Conservation (phyloP, 768 basidiomycete genomes). For the Phylloporus arenicola region DNA sequence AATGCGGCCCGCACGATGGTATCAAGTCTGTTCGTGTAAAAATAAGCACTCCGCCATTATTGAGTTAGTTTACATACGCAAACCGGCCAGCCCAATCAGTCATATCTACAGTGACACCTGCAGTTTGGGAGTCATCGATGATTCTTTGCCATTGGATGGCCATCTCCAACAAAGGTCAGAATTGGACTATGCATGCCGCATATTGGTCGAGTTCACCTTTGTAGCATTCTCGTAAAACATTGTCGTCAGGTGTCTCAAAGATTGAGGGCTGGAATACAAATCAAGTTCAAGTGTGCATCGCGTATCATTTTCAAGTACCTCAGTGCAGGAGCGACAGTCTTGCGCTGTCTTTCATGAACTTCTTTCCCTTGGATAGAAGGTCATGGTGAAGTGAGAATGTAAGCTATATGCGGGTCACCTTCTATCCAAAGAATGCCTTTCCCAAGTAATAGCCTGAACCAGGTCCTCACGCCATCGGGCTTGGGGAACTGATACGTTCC, state of each 20-base stretch:
- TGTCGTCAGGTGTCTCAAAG: constrained; percentile 45
- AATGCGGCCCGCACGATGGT: constrained; percentile 59
- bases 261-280: constrained; percentile 38
- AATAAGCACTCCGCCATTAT: not conserved
- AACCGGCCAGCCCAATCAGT: constrained; percentile 58
- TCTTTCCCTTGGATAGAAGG: constrained; percentile 39
- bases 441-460: constrained; percentile 58
- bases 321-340: constrained; percentile 49
- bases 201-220: constrained; percentile 22
- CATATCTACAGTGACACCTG: constrained; percentile 47
- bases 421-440: constrained; percentile 65
- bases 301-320: constrained; percentile 34
- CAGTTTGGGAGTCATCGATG: constrained; percentile 36
- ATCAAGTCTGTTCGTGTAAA: constrained; percentile 40
- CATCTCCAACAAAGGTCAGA: constrained; percentile 27
- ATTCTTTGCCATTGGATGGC: constrained; percentile 46
- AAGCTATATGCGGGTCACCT: constrained; percentile 33
- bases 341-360: constrained; percentile 52
- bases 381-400: constrained; percentile 4
- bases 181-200: not conserved
- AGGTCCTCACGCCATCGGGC: constrained; percentile 55
- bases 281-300: not conserved
- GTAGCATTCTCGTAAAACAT: constrained; percentile 53
- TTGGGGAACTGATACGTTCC: constrained; percentile 57
- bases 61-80: constrained; percentile 40